phyloP scores from a whole-genome alignment of 371 early-diverging fungal genomes.

The Syncephalastrum monosporum region DNA sequence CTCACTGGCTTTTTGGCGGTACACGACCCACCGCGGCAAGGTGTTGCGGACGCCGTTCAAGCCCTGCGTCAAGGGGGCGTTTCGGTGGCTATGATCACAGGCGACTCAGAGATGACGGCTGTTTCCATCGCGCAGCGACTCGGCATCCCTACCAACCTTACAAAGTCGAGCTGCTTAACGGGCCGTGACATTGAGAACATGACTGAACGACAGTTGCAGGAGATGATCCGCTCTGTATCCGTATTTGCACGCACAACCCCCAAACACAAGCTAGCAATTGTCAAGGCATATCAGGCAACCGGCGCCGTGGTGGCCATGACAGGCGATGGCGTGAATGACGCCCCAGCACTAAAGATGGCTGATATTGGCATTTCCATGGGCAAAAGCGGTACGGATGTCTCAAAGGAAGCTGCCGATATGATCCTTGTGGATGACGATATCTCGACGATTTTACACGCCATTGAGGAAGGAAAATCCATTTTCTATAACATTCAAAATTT shows the following conservation, averaged over 20 bases:
- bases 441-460: constrained; percentile 78
- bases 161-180: constrained; percentile 59
- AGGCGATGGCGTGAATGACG: constrained; percentile 98
- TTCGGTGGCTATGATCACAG: constrained; percentile 87
- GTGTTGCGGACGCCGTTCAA: constrained; percentile 66
- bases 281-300: constrained; percentile 72
- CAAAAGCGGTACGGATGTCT: constrained; percentile 85
- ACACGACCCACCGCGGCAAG: constrained; percentile 82
- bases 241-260: constrained; percentile 93
- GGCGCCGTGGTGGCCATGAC: constrained; percentile 86
- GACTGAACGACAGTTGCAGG: constrained; percentile 63
- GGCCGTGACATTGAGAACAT: constrained; percentile 73
- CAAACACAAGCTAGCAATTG: constrained; percentile 87
- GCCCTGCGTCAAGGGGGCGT: constrained; percentile 73
- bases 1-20: constrained; percentile 86
- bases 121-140: constrained; percentile 76
- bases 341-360: constrained; percentile 85
- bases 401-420: constrained; percentile 92
- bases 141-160: constrained; percentile 65
- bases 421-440: constrained; percentile 89
- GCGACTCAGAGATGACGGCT: constrained; percentile 85
- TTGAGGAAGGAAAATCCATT: constrained; percentile 92
- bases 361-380: constrained; percentile 95
- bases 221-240: constrained; percentile 53
- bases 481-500: constrained; percentile 94